Conservation (phyloP, 2,329 filamentous ascomycete genomes). For the Paraphoma sp. region DNA sequence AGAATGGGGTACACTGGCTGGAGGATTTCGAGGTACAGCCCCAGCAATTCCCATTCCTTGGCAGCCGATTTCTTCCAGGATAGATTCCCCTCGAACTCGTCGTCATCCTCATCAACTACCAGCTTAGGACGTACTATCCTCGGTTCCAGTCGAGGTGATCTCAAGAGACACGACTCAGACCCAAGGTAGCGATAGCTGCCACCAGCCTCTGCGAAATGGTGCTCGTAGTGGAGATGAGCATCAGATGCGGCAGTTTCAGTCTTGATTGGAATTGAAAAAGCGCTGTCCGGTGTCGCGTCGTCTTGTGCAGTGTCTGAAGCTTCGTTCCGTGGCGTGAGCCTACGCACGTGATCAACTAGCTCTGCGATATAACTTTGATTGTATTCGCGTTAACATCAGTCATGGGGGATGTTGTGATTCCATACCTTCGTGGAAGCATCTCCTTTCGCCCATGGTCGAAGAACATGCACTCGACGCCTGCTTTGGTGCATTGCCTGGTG, state of each 20-base stretch:
- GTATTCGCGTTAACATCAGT: constrained; percentile 13
- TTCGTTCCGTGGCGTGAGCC: constrained; percentile 23
- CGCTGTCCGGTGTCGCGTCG: constrained; percentile 16
- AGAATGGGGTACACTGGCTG: constrained; percentile 40
- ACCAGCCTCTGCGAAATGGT: constrained; percentile 42
- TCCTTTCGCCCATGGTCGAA: constrained; percentile 43
- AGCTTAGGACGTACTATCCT: constrained; percentile 20
- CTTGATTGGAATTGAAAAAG: constrained; percentile 11
- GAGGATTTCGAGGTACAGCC: constrained; percentile 37
- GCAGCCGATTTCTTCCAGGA: constrained; percentile 30
- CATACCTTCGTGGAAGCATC: constrained; percentile 38
- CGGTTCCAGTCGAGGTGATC: constrained; percentile 35
- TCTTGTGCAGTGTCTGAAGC: constrained; percentile 28
- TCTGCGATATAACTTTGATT: constrained; percentile 47
- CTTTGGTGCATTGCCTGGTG: constrained; percentile 45
- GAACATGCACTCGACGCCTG: constrained; percentile 43
- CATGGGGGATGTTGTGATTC: not conserved
- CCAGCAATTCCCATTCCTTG: constrained; percentile 38
- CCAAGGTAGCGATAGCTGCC: constrained; percentile 45
- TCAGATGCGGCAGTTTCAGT: constrained; percentile 23
- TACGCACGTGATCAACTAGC: constrained; percentile 44
- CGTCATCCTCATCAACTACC: constrained; percentile 26
- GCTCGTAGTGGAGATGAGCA: constrained; percentile 28
- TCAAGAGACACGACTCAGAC: constrained; percentile 41
- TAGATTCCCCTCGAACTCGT: constrained; percentile 25